A percentile compares a stretch with the other conserved stretches of the same genome.
Evolutionary conservation across 768 basidiomycete species (phyloP).

Genomic region (Russula griseocarnosa): DNA sequence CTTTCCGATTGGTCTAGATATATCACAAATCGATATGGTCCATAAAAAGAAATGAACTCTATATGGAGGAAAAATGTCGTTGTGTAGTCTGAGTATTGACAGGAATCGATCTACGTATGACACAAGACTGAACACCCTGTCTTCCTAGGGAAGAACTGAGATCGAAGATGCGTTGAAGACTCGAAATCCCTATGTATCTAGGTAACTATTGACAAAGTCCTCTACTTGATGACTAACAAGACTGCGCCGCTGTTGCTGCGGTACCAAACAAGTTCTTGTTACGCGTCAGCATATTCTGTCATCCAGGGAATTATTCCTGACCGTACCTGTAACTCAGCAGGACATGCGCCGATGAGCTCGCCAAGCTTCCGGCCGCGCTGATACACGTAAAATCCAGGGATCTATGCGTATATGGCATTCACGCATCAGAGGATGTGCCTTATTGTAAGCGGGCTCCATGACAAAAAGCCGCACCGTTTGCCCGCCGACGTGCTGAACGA

Average conservation of each 20-base stretch:
- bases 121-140: background rate
- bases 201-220: background rate
- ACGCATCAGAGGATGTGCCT: background rate
- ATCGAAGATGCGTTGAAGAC: too few species aligned
- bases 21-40: background rate
- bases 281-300: background rate
- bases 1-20: background rate
- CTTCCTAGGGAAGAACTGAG: too few species aligned
- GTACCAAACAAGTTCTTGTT: constrained; percentile 8
- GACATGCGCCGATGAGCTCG: constrained; percentile 15
- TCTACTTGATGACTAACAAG: background rate
- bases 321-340: constrained; percentile 15
- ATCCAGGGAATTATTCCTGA: background rate
- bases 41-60: too few species aligned
- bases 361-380: constrained; percentile 13
- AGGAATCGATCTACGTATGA: background rate
- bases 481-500: constrained; percentile 15
- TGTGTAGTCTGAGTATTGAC: background rate
- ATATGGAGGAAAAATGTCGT: background rate
- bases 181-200: too few species aligned
- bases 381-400: constrained; percentile 26
- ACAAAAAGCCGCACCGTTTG: constrained; percentile 12
- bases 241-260: constrained; percentile 9
- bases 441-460: background rate
- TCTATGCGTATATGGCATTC: constrained; percentile 2